These are phyloP conservation scores for Talaromyces adpressus DNA, from an alignment of 495 filamentous ascomycete genomes.

Conservation along the genomic window DNA sequence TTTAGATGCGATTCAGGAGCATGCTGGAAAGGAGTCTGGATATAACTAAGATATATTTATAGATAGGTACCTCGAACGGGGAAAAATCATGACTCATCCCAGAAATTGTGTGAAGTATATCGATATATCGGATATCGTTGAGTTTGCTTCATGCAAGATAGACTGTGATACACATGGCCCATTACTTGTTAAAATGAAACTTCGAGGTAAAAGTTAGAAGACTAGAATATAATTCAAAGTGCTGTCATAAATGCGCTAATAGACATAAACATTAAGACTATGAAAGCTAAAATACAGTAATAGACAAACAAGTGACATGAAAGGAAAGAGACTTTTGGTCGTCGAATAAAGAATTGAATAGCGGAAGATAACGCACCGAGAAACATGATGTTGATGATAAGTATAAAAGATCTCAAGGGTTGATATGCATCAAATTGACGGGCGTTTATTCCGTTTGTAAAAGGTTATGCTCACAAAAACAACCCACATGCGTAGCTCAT, in stretches of 20 bases:
- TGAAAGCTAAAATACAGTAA: neutral
- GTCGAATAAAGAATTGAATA: neutral
- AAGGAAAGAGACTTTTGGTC: neutral
- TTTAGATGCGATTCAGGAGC: too few relatives aligned
- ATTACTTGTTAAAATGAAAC: too few relatives aligned
- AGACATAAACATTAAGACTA: neutral
- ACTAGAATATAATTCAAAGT: neutral
- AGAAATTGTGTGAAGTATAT: too few relatives aligned
- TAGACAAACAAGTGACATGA: neutral
- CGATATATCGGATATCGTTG: too few relatives aligned
- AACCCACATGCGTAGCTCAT: neutral
- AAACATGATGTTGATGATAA: neutral
- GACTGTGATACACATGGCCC: constrained; percentile 7
- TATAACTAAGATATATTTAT: too few relatives aligned
- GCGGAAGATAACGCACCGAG: neutral
- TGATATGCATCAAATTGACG: neutral
- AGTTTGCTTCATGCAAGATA: too few relatives aligned
- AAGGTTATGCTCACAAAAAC: neutral
- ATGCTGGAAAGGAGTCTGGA: too few relatives aligned
- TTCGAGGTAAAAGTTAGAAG: neutral
- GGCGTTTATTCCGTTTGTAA: neutral
- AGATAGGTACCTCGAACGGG: neutral
- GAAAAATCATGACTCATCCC: too few relatives aligned
- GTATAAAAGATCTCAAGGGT: neutral
- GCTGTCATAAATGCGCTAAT: neutral